Evolutionary conservation across 768 basidiomycete species (phyloP), one percentile per base, ranked within the genome.

Genomic region (Mycena floridula): DNA sequence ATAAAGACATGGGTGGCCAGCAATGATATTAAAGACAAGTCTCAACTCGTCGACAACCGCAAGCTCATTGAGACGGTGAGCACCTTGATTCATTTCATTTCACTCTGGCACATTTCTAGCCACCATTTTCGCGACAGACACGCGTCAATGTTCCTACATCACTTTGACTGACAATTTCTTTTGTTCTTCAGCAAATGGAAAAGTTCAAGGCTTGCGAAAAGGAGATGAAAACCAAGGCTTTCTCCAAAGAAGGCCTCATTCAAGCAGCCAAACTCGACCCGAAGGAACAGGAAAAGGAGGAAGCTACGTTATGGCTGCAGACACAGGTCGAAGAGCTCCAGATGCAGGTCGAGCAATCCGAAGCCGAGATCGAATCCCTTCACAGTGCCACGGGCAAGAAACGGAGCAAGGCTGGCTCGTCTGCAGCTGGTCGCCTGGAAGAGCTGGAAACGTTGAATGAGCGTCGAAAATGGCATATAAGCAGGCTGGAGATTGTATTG

Each of bases 141-240:
- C 51, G 43, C 47, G 15, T 51, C 46, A 56, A 55, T 30, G 58
- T 39, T 25, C 46, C 45, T 58, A 52, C 46, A 50, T 52, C 47
- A 49, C 54, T 44, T 51, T 54, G 37, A 6, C 20, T 13, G n/a
- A 5, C 40, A 24, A 13, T 15, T 15, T 15, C 23, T 15, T 11
- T 25, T 26, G 9, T 24, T 42, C 60, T 47, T 45, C 65, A 98
- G 96, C 96, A 98, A 98, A 99, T 99, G 96, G 96, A 99, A 72
- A 94, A 92, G 62, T 99, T 99, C 81, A 99, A 99, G 59, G 95
- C 95, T 20, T 93, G 94, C 68, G 96, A 99, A 72, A 99, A 98
- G 72, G 96, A 99, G 69, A 98, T 98, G 95, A 99, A 99, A 77
- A 98, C 96, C 47, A 99, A 99, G 65, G 96, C 96, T 0, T 99